Percentiles rank a stretch among this genome's conserved stretches.
These are phyloP conservation scores for Curvularia spicifera DNA, from an alignment of 2,329 filamentous ascomycete genomes.

Conservation along the genomic window DNA sequence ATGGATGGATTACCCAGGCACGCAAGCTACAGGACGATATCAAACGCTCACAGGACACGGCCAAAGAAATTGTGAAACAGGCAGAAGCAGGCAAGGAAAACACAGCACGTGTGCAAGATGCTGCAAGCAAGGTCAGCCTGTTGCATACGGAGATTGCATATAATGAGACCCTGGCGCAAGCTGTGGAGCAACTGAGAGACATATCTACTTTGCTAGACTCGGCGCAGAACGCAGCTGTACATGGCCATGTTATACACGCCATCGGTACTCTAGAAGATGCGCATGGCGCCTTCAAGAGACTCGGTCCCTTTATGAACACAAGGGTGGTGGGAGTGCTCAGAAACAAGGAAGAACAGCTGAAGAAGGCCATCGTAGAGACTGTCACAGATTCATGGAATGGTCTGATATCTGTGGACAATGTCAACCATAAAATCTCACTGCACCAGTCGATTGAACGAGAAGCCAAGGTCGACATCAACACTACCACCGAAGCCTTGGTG, in stretches of 20 bases:
- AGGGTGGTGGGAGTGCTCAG: slow-evolving; percentile 70
- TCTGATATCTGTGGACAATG: slow-evolving; percentile 68
- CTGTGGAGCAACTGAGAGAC: slow-evolving; percentile 59
- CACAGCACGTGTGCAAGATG: slow-evolving; percentile 68
- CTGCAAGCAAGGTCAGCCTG: slow-evolving; percentile 60
- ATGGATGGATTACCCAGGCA: slow-evolving; percentile 84
- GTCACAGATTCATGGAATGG: slow-evolving; percentile 74
- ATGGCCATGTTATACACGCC: slow-evolving; percentile 55
- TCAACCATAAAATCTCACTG: slow-evolving; percentile 64
- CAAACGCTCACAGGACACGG: slow-evolving; percentile 76
- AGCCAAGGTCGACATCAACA: slow-evolving; percentile 39
- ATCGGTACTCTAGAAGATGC: slow-evolving; percentile 58
- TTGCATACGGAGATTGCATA: slow-evolving; percentile 66
- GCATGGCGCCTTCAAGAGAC: slow-evolving; percentile 62
- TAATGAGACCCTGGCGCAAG: slow-evolving; percentile 60
- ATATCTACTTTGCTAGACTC: slow-evolving; percentile 58
- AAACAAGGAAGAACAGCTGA: slow-evolving; percentile 69
- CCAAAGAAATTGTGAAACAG: slow-evolving; percentile 79
- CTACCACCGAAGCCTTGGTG: slow-evolving; percentile 45
- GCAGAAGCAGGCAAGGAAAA: slow-evolving; percentile 72
- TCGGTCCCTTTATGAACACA: slow-evolving; percentile 67
- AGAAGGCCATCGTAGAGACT: slow-evolving; percentile 68
- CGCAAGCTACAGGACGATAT: slow-evolving; percentile 87
- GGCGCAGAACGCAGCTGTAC: slow-evolving; percentile 54
- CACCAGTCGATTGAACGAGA: slow-evolving; percentile 54